Base-by-base conservation (phyloP, 805 yeast genomes). In the Metschnikowia rubicola region DNA sequence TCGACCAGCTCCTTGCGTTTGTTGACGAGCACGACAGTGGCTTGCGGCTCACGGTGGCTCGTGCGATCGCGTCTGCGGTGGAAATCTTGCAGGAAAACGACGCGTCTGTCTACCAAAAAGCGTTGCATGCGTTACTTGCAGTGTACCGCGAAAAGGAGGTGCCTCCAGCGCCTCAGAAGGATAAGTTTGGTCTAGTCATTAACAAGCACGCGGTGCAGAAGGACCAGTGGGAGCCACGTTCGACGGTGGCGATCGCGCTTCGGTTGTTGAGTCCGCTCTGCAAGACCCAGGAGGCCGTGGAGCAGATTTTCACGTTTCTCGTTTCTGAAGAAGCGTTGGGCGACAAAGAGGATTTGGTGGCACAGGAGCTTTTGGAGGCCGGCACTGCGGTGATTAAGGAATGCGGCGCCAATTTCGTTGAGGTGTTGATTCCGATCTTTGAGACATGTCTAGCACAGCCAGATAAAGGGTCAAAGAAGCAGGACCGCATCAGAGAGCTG, bases 321-420 rank as follows among this genome's bases (percentile, higher is more conserved):
- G 78, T 85, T 29, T 71, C 77, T 13, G 79, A 74, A 41, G 75
- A 77, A 38, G 87, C 92, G 1, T 70, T 90, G 37, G 90, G 88
- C 29, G 98, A 91, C 61, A 74, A 77, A 48, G 86, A 87, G 48
- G 68, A 77, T 0, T 66, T 79, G 43, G 96, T 89, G 4, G 79
- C 94, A 44, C 86, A 83, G 51, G 95, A 87, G 60, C 75, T 90
- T 62, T 90, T 88, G 59, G 92, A 86, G 46, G 94, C 97, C n/a
- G 98, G 96, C 41, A 75, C 88, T 48, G 80, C 76, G 35, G 74
- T 88, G 31, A 81, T 94, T 44, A 76, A 82, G 36, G 59, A 62
- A 1, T 85, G 83, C 54, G 97, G 96, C 17, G 73, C 78, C 19
- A 60, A 66, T 4, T 73, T 76, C 46, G 84, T 90, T n/a, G 96